Percentiles rank a stretch among this genome's conserved stretches.
Conservation (phyloP, 2,329 filamentous ascomycete species). For the Diaporthe citrichinensis region DNA sequence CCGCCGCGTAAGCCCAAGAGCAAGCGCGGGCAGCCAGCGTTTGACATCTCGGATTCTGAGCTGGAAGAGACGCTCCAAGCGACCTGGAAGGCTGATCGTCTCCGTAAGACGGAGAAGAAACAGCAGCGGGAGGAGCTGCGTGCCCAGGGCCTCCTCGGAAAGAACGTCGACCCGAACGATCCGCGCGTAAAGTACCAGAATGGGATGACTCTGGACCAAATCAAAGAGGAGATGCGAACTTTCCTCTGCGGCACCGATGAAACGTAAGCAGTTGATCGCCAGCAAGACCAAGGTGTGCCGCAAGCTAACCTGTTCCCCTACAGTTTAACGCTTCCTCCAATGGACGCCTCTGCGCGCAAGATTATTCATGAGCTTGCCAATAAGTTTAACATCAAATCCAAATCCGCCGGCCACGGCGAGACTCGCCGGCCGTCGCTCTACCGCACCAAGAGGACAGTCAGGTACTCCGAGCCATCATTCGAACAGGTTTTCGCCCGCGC, state of each 20-base stretch:
- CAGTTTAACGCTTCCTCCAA: constrained; percentile 84
- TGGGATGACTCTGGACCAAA: constrained; percentile 78
- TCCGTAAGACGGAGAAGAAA: constrained; percentile 80
- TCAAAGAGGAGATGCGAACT: constrained; percentile 78
- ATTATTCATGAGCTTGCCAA: constrained; percentile 84
- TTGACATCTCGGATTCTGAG: constrained; percentile 76
- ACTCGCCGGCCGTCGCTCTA: constrained; percentile 83
- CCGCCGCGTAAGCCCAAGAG: constrained; percentile 74
- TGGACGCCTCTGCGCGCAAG: constrained; percentile 84
- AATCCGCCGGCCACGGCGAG: constrained; percentile 82
- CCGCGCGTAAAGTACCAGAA: constrained; percentile 79
- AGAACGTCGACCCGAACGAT: constrained; percentile 67
- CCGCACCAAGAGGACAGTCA: constrained; percentile 77
- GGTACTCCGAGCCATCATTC: constrained; percentile 71
- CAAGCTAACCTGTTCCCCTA: constrained; percentile 38
- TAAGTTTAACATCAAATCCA: constrained; percentile 83
- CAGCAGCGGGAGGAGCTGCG: constrained; percentile 78
- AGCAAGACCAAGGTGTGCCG: background rate
- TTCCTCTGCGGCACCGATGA: constrained; percentile 77
- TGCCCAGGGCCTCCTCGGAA: constrained; percentile 75
- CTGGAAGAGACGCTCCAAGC: constrained; percentile 71
- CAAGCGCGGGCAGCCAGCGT: constrained; percentile 63
- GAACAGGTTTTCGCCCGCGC: constrained; percentile 62
- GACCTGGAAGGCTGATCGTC: constrained; percentile 76
- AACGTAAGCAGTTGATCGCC: constrained; percentile 65